Conservation (phyloP, 306 rosid genomes). For the Vigna reflexopilosa region DNA sequence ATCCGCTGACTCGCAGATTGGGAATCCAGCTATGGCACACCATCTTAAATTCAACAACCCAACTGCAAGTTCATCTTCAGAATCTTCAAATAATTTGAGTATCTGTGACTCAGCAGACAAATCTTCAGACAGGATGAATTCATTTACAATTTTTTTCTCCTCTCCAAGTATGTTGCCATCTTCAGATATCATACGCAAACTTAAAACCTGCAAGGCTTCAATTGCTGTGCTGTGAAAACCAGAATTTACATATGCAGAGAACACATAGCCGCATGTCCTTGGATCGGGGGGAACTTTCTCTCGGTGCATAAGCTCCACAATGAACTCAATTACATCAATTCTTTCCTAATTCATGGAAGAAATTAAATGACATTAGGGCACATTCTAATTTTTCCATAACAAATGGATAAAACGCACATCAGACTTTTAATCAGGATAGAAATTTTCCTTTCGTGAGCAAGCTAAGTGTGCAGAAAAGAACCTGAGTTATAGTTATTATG, state of each 20-base stretch:
- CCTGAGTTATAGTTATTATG: constrained; percentile 5
- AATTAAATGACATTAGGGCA: constrained; percentile 15
- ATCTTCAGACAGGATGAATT: constrained; percentile 64
- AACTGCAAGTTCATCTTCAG: constrained; percentile 55
- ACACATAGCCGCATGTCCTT: constrained; percentile 67
- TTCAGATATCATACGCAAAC: constrained; percentile 62
- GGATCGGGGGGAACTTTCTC: constrained; percentile 66
- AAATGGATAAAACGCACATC: neutral
- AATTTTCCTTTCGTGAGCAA: neutral
- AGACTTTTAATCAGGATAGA: constrained; percentile 6
- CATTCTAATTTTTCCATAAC: constrained; percentile 26
- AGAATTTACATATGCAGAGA: constrained; percentile 64
- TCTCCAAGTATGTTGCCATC: constrained; percentile 49
- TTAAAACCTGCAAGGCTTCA: constrained; percentile 75
- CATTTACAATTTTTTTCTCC: constrained; percentile 48
- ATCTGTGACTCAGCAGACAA: constrained; percentile 57
- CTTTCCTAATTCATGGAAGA: constrained; percentile 58
- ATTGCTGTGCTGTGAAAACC: constrained; percentile 70
- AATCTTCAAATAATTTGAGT: constrained; percentile 59
- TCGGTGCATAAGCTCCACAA: constrained; percentile 74
- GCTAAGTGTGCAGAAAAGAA: constrained; percentile 12
- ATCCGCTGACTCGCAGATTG: constrained; percentile 60
- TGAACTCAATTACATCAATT: constrained; percentile 76
- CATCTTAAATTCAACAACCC: constrained; percentile 82
- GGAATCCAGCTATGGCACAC: constrained; percentile 71